Evolutionary conservation across 805 yeast genomes (phyloP), one percentile per base, ranked within the genome.

Genomic region (Schwanniomyces pseudopolymorphus): DNA sequence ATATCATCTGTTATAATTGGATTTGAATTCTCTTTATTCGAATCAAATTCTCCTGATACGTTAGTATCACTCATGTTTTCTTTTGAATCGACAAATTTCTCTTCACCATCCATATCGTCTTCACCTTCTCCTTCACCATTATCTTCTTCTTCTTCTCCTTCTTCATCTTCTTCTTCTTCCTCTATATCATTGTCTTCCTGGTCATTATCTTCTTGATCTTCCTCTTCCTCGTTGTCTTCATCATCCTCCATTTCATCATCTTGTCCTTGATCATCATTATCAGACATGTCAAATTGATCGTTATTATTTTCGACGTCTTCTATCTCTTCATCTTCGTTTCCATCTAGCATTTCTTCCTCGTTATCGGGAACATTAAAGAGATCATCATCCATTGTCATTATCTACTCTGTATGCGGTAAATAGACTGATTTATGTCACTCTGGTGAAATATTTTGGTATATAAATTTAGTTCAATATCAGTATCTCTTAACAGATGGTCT

Each of bases 301-400:
- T 36, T 36, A 36, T 20, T 36, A 8, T 57, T 63, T 5, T 55
- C 64, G 2, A 50, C 63, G 5, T 53, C 39, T 38, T 22, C 39
- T 33, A 19, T 40, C 14, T 44, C 47, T n/a, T 33, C 43, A 13
- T 39, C 47, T 21, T 28, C 46, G 11, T 44, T 40, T 14, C 42
- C 48, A 38, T 54, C 55, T n/a, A 48, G 40, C 51, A 52, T 53
- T 22, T 48, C 56, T 19, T 48, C 56, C 21, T 55, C 52, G 20
- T 49, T 49, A 16, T 49, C 57, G 27, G 51, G 57, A 21, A 33
- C 58, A 20, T 56, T 55, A 48, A 64, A 64, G 33, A 64, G 53
- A 41, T 64, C 67, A 33, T 70, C 72, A 13, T 65, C 64, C 55
- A 21, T 50, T 51, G 43, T 48, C 59, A 17, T 53, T 58, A 11